Percentiles rank a stretch among this genome's conserved stretches.
These are phyloP conservation scores for Rubroboletus satanas DNA, from an alignment of 768 basidiomycete genomes.

Conservation along the genomic window DNA sequence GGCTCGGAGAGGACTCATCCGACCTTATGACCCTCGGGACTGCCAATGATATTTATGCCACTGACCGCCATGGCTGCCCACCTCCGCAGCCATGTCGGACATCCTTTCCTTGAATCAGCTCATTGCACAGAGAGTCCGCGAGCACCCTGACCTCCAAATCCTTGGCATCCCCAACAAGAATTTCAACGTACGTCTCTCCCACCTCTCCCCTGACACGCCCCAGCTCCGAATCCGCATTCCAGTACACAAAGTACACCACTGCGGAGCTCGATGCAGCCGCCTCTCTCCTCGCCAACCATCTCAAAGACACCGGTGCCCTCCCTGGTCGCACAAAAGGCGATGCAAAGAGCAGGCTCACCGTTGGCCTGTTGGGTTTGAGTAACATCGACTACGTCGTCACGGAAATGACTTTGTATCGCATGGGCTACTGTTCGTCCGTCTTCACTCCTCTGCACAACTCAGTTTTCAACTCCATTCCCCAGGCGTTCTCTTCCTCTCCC, in stretches of 20 bases:
- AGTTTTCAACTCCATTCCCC: not conserved
- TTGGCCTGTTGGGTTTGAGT: conserved; percentile 26
- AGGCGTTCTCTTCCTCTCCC: conserved; percentile 36
- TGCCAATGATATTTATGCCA: not conserved
- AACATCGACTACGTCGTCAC: conserved; percentile 27
- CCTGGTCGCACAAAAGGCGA: conserved; percentile 25
- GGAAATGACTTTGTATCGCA: conserved; percentile 27
- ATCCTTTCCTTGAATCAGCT: conserved; percentile 29
- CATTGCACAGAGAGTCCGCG: conserved; percentile 16
- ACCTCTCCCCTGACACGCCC: not conserved
- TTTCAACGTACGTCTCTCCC: conserved; percentile 11
- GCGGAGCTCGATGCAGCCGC: conserved; percentile 24
- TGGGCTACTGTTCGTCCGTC: conserved; percentile 29
- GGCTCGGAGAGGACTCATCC: not conserved
- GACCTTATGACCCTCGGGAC: not conserved
- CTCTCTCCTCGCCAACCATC: conserved; percentile 24
- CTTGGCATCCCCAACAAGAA: conserved; percentile 26
- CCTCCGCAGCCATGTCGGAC: conserved; percentile 13
- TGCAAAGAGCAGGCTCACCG: conserved; percentile 21
- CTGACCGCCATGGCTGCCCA: not conserved
- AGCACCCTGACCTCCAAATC: conserved; percentile 20
- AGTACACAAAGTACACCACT: conserved; percentile 28
- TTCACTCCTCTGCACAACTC: not conserved
- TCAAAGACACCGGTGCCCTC: conserved; percentile 16
- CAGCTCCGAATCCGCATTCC: not conserved